A percentile compares a stretch with the other conserved stretches of the same genome.
phyloP scores from a whole-genome alignment of 2,329 filamentous ascomycete species.

The Lasiodiplodia sp. region DNA sequence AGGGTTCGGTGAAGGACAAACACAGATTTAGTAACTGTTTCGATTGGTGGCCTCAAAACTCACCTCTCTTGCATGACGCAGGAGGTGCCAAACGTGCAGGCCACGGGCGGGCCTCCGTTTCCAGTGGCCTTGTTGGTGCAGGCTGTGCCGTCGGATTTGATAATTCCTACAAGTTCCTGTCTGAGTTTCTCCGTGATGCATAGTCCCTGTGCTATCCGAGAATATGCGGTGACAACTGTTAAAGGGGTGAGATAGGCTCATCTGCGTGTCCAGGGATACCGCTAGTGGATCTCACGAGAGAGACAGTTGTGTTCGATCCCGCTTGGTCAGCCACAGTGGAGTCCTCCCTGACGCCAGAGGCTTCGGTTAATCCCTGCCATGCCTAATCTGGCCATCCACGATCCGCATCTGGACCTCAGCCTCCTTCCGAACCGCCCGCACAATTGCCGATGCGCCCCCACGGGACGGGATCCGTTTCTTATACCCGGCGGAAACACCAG shows the following conservation, averaged over 20 bases:
- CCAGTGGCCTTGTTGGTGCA: not conserved
- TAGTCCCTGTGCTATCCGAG: not conserved
- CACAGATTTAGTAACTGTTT: not conserved
- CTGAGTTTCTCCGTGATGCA: not conserved
- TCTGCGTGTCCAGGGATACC: not conserved
- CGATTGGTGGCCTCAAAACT: not conserved
- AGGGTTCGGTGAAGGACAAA: not conserved
- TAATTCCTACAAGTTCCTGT: not conserved
- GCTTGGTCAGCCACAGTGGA: not conserved
- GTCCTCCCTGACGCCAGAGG: not conserved
- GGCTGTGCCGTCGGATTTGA: not conserved
- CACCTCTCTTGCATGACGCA: not conserved
- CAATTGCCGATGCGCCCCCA: conserved; percentile 10
- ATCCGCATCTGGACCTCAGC: not conserved
- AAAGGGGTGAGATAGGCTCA: not conserved
- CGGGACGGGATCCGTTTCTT: not conserved
- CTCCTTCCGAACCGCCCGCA: not conserved
- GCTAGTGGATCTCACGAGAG: not conserved
- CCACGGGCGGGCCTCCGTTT: not conserved
- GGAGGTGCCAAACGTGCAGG: not conserved
- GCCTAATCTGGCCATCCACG: not conserved
- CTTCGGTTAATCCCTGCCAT: not conserved
- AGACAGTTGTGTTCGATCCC: not conserved
- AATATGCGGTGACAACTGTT: not conserved
- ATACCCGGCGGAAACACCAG: not conserved